Conservation (phyloP, 495 filamentous ascomycete genomes). For the Cercophora samala region DNA sequence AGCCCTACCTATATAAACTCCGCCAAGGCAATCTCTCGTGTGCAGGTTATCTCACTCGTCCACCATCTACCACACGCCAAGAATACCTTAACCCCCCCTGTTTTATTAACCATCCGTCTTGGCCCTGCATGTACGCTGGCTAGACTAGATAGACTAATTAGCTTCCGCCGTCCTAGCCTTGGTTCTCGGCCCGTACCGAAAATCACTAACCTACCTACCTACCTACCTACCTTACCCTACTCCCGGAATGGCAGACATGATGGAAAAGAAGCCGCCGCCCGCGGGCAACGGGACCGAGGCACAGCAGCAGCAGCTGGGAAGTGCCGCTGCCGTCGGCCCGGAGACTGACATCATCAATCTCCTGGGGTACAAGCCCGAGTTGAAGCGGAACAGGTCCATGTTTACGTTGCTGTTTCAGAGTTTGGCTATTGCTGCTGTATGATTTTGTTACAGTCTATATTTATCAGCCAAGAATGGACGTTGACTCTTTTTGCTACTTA, state of each 20-base stretch:
- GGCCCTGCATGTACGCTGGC: background rate
- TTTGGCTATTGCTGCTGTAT: constrained; percentile 44
- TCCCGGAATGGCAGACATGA: constrained; percentile 3
- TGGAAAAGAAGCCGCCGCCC: constrained; percentile 22
- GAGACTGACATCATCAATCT: constrained; percentile 42
- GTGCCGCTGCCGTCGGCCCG: background rate
- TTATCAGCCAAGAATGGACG: no score
- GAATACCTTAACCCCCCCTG: no score
- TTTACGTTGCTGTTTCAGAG: constrained; percentile 41
- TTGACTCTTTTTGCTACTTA: no score
- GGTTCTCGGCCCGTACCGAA: constrained; percentile 3
- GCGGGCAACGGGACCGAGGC: constrained; percentile 11
- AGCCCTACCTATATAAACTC: no score
- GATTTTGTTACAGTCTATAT: constrained; percentile 17
- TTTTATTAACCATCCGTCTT: constrained; percentile 6
- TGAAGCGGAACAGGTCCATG: constrained; percentile 51
- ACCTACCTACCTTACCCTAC: background rate
- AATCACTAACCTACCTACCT: background rate
- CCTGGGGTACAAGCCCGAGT: constrained; percentile 60
- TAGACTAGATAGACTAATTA: no score
- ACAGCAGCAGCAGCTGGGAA: background rate
- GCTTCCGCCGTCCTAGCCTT: background rate
- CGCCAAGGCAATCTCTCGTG: no score
- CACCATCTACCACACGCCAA: background rate
- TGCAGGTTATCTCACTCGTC: no score